Evolutionary conservation across 2,329 filamentous ascomycete genomes (phyloP).

Genomic region (Aspergillus uvarum): DNA sequence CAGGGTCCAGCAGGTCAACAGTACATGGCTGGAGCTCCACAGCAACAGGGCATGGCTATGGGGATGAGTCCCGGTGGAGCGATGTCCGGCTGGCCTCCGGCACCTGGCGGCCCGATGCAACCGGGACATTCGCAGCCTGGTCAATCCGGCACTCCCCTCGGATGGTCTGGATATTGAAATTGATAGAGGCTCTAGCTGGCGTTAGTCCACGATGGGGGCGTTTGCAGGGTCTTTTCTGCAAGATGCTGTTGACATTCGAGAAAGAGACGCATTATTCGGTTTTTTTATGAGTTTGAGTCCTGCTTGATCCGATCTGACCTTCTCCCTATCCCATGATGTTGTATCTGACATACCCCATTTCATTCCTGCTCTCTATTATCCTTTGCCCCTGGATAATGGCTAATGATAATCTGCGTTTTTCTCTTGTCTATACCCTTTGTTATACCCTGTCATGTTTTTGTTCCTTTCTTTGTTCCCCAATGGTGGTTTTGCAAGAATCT

Average conservation of each 20-base stretch:
- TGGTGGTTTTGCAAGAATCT: slow-evolving; percentile 6
- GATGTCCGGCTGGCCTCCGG: slow-evolving; percentile 39
- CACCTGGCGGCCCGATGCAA: slow-evolving; percentile 37
- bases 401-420: slow-evolving; percentile 36
- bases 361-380: slow-evolving; percentile 18
- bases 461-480: slow-evolving; percentile 10
- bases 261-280: background rate
- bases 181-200: slow-evolving; percentile 20
- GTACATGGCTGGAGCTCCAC: slow-evolving; percentile 36
- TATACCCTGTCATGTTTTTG: slow-evolving; percentile 30
- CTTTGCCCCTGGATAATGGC: slow-evolving; percentile 18
- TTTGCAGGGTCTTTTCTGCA: slow-evolving; percentile 16
- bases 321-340: slow-evolving; percentile 4
- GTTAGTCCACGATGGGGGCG: slow-evolving; percentile 26
- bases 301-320: background rate
- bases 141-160: slow-evolving; percentile 38
- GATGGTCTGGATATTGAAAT: slow-evolving; percentile 39
- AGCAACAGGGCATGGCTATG: slow-evolving; percentile 38
- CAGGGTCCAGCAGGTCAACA: slow-evolving; percentile 36
- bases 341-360: slow-evolving; percentile 6
- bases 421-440: slow-evolving; percentile 37
- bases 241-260: background rate
- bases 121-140: slow-evolving; percentile 40
- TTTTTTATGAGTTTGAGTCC: background rate
- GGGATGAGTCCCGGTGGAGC: slow-evolving; percentile 35